These are phyloP conservation scores for Candida cerambycidarum DNA, from an alignment of 805 yeast species.

Conservation along the genomic window DNA sequence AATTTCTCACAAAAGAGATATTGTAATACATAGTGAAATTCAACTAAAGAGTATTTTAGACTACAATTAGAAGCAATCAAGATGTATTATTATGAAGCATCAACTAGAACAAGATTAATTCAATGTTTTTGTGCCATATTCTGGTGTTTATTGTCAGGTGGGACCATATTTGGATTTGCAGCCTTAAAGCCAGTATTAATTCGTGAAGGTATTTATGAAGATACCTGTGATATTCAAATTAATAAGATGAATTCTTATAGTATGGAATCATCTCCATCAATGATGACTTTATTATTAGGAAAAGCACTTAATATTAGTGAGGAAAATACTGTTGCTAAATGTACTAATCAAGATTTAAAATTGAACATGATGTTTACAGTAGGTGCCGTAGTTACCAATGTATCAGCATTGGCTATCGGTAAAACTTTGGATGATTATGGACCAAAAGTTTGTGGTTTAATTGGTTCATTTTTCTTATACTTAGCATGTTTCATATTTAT, in stretches of 20 bases:
- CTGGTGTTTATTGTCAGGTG: conserved; percentile 58
- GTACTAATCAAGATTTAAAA: conserved; percentile 54
- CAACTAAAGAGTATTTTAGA: neutral
- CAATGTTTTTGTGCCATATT: conserved; percentile 52
- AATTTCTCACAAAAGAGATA: neutral
- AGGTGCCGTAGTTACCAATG: conserved; percentile 56
- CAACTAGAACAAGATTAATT: conserved; percentile 17
- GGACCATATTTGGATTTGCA: conserved; percentile 61
- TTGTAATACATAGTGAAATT: neutral
- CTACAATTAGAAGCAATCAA: neutral
- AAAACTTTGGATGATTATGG: conserved; percentile 49
- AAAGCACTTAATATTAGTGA: conserved; percentile 10
- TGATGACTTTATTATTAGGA: conserved; percentile 15
- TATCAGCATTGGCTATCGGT: conserved; percentile 53
- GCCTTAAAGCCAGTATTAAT: conserved; percentile 56
- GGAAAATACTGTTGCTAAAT: conserved; percentile 36
- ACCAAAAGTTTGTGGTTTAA: conserved; percentile 52
- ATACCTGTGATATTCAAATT: conserved; percentile 31
- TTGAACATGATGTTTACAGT: conserved; percentile 59
- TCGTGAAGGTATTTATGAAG: conserved; percentile 47
- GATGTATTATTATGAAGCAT: conserved; percentile 14
- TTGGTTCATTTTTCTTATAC: conserved; percentile 49
- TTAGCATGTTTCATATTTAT: conserved; percentile 49
- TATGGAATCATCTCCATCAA: conserved; percentile 12
- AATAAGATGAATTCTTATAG: conserved; percentile 7